Evolutionary conservation across 1,284 basidiomycete species (phyloP), one percentile per base, ranked within the genome.

Genomic region (Porodaedalea pini): DNA sequence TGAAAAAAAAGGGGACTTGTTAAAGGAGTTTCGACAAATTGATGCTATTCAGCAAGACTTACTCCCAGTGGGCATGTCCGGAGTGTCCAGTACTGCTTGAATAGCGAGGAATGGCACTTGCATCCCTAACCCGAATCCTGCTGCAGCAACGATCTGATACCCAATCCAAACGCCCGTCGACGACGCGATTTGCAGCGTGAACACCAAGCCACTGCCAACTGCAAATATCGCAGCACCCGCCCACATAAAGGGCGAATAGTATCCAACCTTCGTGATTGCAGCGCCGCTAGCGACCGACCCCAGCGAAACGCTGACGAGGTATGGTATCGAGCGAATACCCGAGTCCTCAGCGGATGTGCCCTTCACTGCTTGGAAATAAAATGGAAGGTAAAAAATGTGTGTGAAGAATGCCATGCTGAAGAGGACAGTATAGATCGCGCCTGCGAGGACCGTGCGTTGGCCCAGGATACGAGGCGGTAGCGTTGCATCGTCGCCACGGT

Each of bases 281-380:
- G 63, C 72, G 21, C 75, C 76, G 0, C 67, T 66, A 48, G 75
- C 55, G 57, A 75, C 69, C 25, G 73, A 71, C 25, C 65, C 69
- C 17, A 74, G 52, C 54, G 73, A 73, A 66, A 68, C 57, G 32
- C 50, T 88, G 40, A 87, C 90, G 67, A 74, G 88, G 64, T 86
- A 90, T 62, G 75, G 79, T 53, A 79, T 89, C 60, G 83, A 86
- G 65, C 77, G 87, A 57, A 71, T 78, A 25, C 70, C 83, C 48
- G 88, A 91, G 70, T 72, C 67, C 15, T 75, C 73, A 0, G 77
- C 69, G 4, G 69, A 62, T 43, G 69, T 70, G 25, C 61, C 51
- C 61, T 72, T 67, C 59, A 71, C 70, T 17, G 74, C 74, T 63
- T 78, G 72, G 65, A 75, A 77, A 67, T 69, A 77, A 23, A 77